Percentiles rank a stretch among this genome's conserved stretches.
These are phyloP conservation scores for Lagenidium giganteum DNA, from an alignment of 352 stramenopile genomes.

Conservation along the genomic window DNA sequence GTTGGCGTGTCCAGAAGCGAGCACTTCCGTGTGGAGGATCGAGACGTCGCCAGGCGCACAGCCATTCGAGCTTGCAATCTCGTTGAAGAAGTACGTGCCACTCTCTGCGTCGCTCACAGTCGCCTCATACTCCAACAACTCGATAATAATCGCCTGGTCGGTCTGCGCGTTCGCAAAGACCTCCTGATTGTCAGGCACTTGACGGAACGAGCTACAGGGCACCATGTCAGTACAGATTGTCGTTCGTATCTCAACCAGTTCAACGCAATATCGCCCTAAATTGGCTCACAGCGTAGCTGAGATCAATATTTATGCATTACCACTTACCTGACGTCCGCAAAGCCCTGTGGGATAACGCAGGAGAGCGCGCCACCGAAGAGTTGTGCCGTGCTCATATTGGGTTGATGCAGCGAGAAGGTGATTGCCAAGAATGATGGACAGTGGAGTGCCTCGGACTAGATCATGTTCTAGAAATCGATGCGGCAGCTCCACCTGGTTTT, in stretches of 20 bases:
- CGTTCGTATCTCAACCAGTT: background rate
- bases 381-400: conserved; percentile 11
- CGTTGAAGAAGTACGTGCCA: conserved; percentile 79
- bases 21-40: conserved; percentile 39
- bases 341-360: conserved; percentile 65
- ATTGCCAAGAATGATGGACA: background rate
- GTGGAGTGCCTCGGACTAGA: too few species aligned
- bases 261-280: too few species aligned
- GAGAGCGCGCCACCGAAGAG: conserved; percentile 73
- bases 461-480: too few species aligned
- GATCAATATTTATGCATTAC: too few species aligned
- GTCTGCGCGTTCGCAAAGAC: conserved; percentile 79
- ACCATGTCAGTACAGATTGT: background rate
- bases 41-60: conserved; percentile 50
- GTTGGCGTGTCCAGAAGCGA: conserved; percentile 10
- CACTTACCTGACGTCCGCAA: conserved; percentile 70
- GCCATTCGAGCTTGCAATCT: conserved; percentile 76
- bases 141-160: conserved; percentile 81
- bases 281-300: too few species aligned
- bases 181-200: conserved; percentile 86
- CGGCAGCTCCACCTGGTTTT: conserved; percentile 7
- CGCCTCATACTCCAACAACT: conserved; percentile 70
- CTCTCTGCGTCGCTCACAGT: conserved; percentile 37
- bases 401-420: background rate
- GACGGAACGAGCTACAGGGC: conserved; percentile 50